phyloP scores from a whole-genome alignment of 805 yeast species.

The Jamesozyma jinghongensis region DNA sequence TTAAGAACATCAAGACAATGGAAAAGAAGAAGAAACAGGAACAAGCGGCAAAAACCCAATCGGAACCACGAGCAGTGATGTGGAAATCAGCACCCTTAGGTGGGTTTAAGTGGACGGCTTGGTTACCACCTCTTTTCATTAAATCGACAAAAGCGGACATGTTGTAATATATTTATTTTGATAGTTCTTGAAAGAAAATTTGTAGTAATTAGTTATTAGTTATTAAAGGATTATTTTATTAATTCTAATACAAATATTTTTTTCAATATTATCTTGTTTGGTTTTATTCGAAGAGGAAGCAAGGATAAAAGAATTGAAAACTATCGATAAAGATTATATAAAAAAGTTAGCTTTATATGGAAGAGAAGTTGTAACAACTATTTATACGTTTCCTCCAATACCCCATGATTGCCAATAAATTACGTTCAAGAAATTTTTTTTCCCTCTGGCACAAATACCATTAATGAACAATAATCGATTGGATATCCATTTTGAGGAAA shows the following conservation, averaged over 20 bases:
- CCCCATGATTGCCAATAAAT: too few relatives aligned
- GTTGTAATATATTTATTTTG: neutral
- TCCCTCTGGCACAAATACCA: too few relatives aligned
- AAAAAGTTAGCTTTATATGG: too few relatives aligned
- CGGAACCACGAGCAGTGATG: conserved; percentile 52
- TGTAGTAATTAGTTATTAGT: conserved; percentile 1
- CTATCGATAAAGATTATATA: too few relatives aligned
- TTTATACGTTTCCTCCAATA: too few relatives aligned
- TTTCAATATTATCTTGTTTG: too few relatives aligned
- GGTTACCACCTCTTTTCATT: conserved; percentile 26
- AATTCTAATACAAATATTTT: neutral
- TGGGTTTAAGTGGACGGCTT: conserved; percentile 39
- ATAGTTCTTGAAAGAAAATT: neutral
- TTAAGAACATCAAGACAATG: conserved; percentile 19
- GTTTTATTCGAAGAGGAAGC: too few relatives aligned
- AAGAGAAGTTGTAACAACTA: too few relatives aligned
- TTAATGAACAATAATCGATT: too few relatives aligned
- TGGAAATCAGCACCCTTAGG: conserved; percentile 42
- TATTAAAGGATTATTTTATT: neutral
- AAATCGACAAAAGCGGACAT: conserved; percentile 15
- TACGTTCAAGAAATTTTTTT: too few relatives aligned
- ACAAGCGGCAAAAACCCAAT: conserved; percentile 62
- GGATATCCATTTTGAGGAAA: too few relatives aligned
- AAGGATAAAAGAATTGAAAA: too few relatives aligned
- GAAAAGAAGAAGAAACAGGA: conserved; percentile 35